These are phyloP conservation scores for Aphanomyces stellatus DNA, from an alignment of 352 stramenopile genomes.

Conservation along the genomic window DNA sequence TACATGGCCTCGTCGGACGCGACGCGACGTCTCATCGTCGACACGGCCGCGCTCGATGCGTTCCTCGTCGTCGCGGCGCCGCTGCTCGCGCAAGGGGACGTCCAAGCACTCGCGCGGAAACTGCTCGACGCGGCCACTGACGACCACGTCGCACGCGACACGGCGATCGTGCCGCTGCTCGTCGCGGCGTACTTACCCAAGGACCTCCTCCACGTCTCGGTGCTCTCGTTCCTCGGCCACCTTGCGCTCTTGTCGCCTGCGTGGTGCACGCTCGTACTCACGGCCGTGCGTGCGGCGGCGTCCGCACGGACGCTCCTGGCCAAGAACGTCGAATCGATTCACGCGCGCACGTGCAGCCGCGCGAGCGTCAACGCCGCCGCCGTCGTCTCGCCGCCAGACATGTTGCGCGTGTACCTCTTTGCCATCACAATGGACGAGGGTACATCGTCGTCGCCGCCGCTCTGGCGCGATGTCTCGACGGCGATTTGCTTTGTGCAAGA, in stretches of 20 bases:
- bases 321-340: not conserved
- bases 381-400: not conserved
- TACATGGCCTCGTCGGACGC: not conserved
- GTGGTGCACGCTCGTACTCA: not conserved
- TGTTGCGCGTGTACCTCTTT: slow-evolving; percentile 14
- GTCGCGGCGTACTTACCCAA: not conserved
- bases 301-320: not conserved
- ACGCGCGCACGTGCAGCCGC: not conserved
- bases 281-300: not conserved
- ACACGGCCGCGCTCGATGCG: not conserved
- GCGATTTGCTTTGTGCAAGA: slow-evolving; percentile 8
- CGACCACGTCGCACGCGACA: not conserved
- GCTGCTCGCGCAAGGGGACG: not conserved
- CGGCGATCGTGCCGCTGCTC: not conserved
- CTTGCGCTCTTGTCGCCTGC: not conserved
- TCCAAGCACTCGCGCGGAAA: not conserved
- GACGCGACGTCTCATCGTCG: not conserved
- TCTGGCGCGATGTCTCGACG: not conserved
- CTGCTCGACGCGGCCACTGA: not conserved
- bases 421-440: not conserved
- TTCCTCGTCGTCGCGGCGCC: not conserved
- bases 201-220: not conserved
- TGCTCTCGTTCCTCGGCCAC: not conserved
- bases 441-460: too few species aligned
- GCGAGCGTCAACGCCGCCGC: not conserved